Conservation (phyloP, 2,329 filamentous ascomycete genomes). For the Zasmidium cellare region DNA sequence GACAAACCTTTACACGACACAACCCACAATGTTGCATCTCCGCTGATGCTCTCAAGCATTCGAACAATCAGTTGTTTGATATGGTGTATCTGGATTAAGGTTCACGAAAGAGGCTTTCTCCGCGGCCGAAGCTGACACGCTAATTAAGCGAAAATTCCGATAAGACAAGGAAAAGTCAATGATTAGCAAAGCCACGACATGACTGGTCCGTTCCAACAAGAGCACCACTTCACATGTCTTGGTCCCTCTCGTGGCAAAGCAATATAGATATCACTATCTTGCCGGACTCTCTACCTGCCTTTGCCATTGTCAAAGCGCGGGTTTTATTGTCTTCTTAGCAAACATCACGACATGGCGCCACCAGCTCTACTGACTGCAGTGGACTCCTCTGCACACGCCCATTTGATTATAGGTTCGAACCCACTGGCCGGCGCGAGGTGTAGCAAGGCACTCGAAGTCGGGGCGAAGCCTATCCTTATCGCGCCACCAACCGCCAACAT, state of each 20-base stretch:
- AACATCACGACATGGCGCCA: conserved; percentile 30
- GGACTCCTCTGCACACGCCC: conserved; percentile 69
- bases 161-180: background rate
- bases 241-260: conserved; percentile 5
- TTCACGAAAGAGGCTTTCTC: background rate
- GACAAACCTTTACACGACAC: background rate
- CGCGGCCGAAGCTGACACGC: background rate
- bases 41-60: no score
- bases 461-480: conserved; percentile 77
- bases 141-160: background rate
- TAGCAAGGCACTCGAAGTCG: conserved; percentile 74
- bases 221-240: background rate
- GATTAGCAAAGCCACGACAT: background rate
- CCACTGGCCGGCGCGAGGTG: conserved; percentile 84
- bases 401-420: conserved; percentile 84
- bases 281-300: no score
- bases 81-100: background rate
- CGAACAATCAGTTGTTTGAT: no score
- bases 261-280: no score
- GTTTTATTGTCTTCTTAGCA: no score
- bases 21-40: no score
- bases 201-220: background rate
- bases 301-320: background rate
- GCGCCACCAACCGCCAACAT: conserved; percentile 62
- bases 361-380: conserved; percentile 70